Evolutionary conservation across 495 filamentous ascomycete genomes (phyloP).

Genomic region (Cercophora newfieldiana): DNA sequence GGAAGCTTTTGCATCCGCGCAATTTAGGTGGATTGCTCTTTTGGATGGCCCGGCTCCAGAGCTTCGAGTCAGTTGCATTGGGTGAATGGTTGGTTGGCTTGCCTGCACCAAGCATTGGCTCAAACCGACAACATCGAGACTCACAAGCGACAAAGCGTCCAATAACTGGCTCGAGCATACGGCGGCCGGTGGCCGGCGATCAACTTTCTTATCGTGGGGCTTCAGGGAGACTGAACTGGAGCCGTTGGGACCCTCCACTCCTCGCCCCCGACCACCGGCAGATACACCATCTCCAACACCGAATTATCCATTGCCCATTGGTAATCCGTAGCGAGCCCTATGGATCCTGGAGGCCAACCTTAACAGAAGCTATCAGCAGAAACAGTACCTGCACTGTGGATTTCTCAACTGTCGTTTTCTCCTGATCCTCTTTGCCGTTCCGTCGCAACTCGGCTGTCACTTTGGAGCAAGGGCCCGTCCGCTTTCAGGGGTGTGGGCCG

Average conservation of each 20-base stretch:
- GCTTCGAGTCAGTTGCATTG: background rate
- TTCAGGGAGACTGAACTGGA: background rate
- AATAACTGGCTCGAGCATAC: conserved; percentile 2
- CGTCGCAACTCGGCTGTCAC: background rate
- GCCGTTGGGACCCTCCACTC: background rate
- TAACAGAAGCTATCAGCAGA: background rate
- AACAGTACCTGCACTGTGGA: background rate
- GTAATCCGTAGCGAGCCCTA: background rate
- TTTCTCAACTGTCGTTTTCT: background rate
- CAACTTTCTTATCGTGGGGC: conserved; percentile 3
- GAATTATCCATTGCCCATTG: background rate
- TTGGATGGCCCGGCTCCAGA: background rate
- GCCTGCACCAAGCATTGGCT: background rate
- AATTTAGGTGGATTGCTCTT: background rate
- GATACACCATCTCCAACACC: background rate
- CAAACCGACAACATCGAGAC: background rate
- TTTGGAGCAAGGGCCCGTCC: background rate
- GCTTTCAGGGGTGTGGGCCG: background rate
- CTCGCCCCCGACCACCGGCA: background rate
- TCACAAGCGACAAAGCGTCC: background rate
- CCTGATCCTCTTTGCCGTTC: background rate
- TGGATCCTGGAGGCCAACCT: no score
- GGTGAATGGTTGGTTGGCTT: background rate
- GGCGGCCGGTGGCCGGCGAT: conserved; percentile 14
- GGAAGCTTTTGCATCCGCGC: background rate